Evolutionary conservation across 257 asterid genomes (phyloP), one percentile per base, ranked within the genome.

Genomic region (Leptodermis oblonga): DNA sequence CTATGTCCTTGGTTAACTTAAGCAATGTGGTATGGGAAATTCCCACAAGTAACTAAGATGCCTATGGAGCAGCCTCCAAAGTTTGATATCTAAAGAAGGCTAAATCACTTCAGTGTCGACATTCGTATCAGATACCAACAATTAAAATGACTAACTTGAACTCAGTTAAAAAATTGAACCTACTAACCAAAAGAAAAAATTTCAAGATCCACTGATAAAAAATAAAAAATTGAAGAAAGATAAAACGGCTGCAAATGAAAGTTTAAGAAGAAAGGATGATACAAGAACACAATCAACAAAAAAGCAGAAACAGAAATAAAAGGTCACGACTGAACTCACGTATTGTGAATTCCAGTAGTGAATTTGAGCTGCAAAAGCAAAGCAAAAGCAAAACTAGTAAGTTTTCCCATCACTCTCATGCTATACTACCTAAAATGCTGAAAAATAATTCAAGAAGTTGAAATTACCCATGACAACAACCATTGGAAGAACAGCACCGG

Each of bases 381-480:
- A 80, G 73, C 64, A 49, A 66, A 52, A 41, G 12, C 20, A 67
- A 30, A 64, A 23, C 17, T 36, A 15, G 43, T 65, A 37, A 51
- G 30, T 20, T 49, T 4, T 15, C 68, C 0, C 11, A 12, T n/a
- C 0, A 9, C 4, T 33, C 51, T 15, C 4, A 14, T 30, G 12
- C 20, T 33, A 18, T 37, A 46, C 5, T 20, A 52, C 49, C 20
- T n/a, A 36, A 30, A 34, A 34, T 20, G 18, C 3, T 9, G 65
- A 3, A 67, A 20, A 3, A 69, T 14, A 54, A 62, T 43, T 22
- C 17, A 49, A 46, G 28, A 30, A 17, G 20, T 15, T 54, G 64
- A 48, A 26, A 60, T 42, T 88, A 92, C 98, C 92, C 81, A 53
- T 84, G 86, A 56, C 98, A 92, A 74, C 98, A 92, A 75, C 84